Evolutionary conservation across 179 eudicot species (phyloP), one percentile per base, ranked within the genome.

Genomic region (Silene coronaria): DNA sequence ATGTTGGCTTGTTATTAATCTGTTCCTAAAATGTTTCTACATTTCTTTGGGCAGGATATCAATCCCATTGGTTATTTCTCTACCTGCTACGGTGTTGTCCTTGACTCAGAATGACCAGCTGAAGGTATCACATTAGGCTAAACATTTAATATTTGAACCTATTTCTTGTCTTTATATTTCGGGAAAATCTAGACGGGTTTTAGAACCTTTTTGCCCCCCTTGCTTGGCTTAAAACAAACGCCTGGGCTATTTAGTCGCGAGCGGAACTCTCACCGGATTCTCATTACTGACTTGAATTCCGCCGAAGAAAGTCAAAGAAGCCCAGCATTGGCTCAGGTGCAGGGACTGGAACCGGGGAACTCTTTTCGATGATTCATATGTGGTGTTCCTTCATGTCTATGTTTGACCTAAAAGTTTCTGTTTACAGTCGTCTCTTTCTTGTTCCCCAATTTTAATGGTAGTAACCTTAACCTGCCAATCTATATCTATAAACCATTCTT

Each of bases 1-100:
- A n/a, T 22, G 32, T 2, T 62, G 70, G 26, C 38, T 70, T 70
- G 48, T n/a, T 38, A 28, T 66, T 64, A 5, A 19, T 80, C 71
- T 51, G 21, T 42, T 67, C 26, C 26, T 71, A 21, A 11, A 34
- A 23, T 30, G 3, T 53, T 64, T 73, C 67, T 58, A 6, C 7
- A 53, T 78, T 67, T 67, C 8, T 78, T 53, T 64, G 78, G 65
- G 75, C 89, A 92, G 97, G 89, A 82, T 89, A 53, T 87, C 96
- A 38, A 73, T 84, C 79, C 97, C 98, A 58, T 79, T 95, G 80
- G 88, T 95, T 74, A 80, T 89, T 68, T 92, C 98, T 46, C 87
- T 90, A 76, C 96, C 94, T 59, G 81, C 95, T 53, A 82, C 91
- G 21, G 98, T 95, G 82, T 76, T 95, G 72, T 95, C 97, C 59